Base-by-base conservation (phyloP, 108 stramenopile species). In the Bacterosira constricta region DNA sequence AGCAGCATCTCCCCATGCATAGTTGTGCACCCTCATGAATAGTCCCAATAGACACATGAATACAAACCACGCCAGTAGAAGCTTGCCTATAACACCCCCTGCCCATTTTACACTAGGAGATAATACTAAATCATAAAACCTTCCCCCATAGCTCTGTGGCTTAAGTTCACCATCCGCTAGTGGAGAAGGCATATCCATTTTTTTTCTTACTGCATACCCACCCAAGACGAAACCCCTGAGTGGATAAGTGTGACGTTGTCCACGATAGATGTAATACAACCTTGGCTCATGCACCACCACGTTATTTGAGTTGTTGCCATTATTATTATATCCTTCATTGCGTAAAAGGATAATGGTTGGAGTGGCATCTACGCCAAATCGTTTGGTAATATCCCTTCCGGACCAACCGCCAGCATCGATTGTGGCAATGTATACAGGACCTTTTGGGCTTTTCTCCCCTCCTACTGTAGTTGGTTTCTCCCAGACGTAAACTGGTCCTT, bases 341-440 rank as follows among this genome's bases (percentile, higher is more conserved):
- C 69, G 67, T 20, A 78, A 9, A 12, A 78, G 35, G 9, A 78
- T 64, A 4, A 78, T 70, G 10, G 69, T 69, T 8, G 77, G 77
- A 32, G 77, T 78, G 21, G 69, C 77, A 51, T 78, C 77, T 5
- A 78, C 62, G 26, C 23, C 56, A 26, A 78, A 78, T 27, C 77
- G 61, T 50, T 64, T 70, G 13, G 68, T 65, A 23, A 63, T 78
- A 70, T 78, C 77, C 18, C 55, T 10, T 27, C 77, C 69, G 6
- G 41, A 23, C 77, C 77, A 78, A 32, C 60, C 62, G n/a, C n/a
- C n/a, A 7, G 69, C 77, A 65, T 78, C 77, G 36, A 78, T 65
- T 31, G 69, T 78, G 34, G 69, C 77, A 50, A 78, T 44, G 21
- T 78, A 70, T 15, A 78, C 55, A 6, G 63, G 63, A 12, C 76